Conservation (phyloP, 179 eudicot species). For the Drosera spatulata region DNA sequence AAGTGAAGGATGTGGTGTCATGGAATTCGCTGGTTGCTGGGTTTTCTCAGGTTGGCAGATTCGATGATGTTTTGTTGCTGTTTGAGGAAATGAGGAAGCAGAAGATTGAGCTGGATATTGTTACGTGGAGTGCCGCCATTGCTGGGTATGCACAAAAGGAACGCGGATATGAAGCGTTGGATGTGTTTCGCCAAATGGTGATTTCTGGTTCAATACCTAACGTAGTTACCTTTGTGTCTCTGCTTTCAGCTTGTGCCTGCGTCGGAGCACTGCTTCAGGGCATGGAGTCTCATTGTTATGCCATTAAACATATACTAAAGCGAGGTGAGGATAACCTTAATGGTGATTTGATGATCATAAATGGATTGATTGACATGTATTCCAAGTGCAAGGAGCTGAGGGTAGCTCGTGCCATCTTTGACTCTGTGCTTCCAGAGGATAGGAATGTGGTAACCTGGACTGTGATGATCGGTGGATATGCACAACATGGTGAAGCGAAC, state of each 20-base stretch:
- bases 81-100: conserved; percentile 18
- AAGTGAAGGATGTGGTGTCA: conserved; percentile 58
- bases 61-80: conserved; percentile 40
- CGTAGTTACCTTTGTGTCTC: conserved; percentile 55
- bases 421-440: conserved; percentile 22
- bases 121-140: conserved; percentile 82
- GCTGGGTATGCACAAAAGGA: conserved; percentile 70
- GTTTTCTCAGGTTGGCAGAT: conserved; percentile 45
- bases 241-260: conserved; percentile 61
- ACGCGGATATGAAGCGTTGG: conserved; percentile 50
- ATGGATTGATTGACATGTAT: conserved; percentile 67
- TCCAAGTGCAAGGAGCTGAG: conserved; percentile 43
- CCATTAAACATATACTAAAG: conserved; percentile 29
- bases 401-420: conserved; percentile 37
- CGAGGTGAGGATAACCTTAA: conserved; percentile 14
- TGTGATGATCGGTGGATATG: conserved; percentile 66
- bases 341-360: conserved; percentile 48
- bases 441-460: conserved; percentile 80
- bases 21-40: conserved; percentile 82
- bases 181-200: conserved; percentile 46
- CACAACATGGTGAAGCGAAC: conserved; percentile 67
- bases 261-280: conserved; percentile 51
- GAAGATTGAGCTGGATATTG: conserved; percentile 35
- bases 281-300: conserved; percentile 55
- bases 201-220: conserved; percentile 41